Conservation (phyloP, 2,329 filamentous ascomycete species). For the Malbranchea cinnamomea region DNA sequence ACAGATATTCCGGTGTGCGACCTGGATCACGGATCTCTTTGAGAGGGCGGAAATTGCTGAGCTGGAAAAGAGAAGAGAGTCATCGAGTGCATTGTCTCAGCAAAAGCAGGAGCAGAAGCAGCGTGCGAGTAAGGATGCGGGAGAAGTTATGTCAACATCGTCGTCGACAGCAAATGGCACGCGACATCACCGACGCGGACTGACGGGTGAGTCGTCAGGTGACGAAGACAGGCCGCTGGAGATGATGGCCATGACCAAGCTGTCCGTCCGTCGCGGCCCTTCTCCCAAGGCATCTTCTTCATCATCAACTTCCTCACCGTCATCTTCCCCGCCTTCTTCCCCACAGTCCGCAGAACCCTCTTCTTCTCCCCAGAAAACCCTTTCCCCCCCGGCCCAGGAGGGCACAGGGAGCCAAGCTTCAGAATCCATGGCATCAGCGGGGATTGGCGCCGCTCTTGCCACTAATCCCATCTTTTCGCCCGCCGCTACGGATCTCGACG, state of each 20-base stretch:
- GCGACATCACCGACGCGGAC: constrained; percentile 33
- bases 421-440: constrained; percentile 11
- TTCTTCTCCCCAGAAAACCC: constrained; percentile 1
- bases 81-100: no score
- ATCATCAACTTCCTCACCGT: constrained; percentile 2
- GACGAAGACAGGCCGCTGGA: constrained; percentile 73
- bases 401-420: constrained; percentile 11
- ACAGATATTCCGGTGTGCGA: constrained; percentile 61
- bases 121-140: no score
- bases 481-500: no score
- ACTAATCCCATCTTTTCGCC: no score
- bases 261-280: constrained; percentile 3
- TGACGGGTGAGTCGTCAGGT: constrained; percentile 47
- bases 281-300: constrained; percentile 1
- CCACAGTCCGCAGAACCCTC: no score
- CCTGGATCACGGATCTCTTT: constrained; percentile 74
- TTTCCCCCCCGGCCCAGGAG: constrained; percentile 1
- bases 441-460: no score
- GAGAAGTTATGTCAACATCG: no score
- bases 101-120: no score
- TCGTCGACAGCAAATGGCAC: constrained; percentile 12
- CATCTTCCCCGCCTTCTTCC: constrained; percentile 2
- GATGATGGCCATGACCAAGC: constrained; percentile 38
- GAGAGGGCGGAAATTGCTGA: constrained; percentile 22
- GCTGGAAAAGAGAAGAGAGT: no score